These are phyloP conservation scores for Flaveria ramosissima DNA, from an alignment of 129 eudicot genomes.

Conservation along the genomic window DNA sequence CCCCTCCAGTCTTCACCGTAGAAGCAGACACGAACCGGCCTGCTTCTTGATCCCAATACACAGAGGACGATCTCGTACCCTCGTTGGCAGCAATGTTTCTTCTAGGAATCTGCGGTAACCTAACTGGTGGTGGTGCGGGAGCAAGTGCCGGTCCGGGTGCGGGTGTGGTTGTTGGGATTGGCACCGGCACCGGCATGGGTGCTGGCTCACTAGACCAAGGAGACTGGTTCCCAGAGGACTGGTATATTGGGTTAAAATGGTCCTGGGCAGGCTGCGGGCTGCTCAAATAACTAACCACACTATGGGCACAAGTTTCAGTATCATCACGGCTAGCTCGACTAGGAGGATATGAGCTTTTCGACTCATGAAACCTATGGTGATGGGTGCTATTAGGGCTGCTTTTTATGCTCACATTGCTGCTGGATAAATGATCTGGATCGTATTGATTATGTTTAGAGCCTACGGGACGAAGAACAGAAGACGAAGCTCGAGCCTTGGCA, in stretches of 20 bases:
- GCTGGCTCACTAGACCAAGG: slow-evolving; percentile 50
- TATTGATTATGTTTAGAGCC: slow-evolving; percentile 55
- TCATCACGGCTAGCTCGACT: slow-evolving; percentile 83
- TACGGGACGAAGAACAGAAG: slow-evolving; percentile 77
- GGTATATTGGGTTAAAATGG: slow-evolving; percentile 76
- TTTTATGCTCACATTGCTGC: slow-evolving; percentile 64
- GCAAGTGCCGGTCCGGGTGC: background rate
- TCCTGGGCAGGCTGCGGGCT: slow-evolving; percentile 64
- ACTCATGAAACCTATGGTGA: slow-evolving; percentile 46
- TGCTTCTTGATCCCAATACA: slow-evolving; percentile 84
- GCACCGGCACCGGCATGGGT: slow-evolving; percentile 8
- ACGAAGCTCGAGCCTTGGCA: slow-evolving; percentile 87
- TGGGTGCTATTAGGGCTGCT: slow-evolving; percentile 74
- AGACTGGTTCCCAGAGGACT: slow-evolving; percentile 69
- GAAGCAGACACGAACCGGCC: slow-evolving; percentile 80
- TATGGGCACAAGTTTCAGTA: slow-evolving; percentile 59
- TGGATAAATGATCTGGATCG: slow-evolving; percentile 61
- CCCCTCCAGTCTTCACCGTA: slow-evolving; percentile 40
- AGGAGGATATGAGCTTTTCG: slow-evolving; percentile 83
- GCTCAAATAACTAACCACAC: slow-evolving; percentile 67
- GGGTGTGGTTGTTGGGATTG: background rate
- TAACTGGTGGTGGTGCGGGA: slow-evolving; percentile 29
- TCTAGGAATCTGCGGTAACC: slow-evolving; percentile 40
- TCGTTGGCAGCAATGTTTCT: slow-evolving; percentile 43
- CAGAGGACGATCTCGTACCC: slow-evolving; percentile 51